Evolutionary conservation across 1,284 basidiomycete genomes (phyloP).

Genomic region (Ceratobasidium sp.): DNA sequence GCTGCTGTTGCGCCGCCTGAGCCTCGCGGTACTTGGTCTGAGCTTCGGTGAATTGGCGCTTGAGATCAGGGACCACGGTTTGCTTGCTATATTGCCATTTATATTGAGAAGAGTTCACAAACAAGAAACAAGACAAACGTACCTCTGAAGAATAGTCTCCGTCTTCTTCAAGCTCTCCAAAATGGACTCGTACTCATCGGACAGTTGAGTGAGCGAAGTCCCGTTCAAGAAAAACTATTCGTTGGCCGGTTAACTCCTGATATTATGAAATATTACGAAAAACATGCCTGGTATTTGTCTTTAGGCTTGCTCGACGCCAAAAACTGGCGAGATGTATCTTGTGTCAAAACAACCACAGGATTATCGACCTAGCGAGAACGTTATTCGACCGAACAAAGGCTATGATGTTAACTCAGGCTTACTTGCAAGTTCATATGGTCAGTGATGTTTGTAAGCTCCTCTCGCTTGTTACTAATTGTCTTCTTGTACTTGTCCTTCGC

Average conservation of each 20-base stretch:
- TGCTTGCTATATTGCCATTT: slow-evolving; percentile 54
- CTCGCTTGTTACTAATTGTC: slow-evolving; percentile 80
- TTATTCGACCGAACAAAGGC: background rate
- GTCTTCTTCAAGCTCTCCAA: slow-evolving; percentile 76
- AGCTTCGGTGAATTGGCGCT: slow-evolving; percentile 68
- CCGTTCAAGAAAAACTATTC: slow-evolving; percentile 91
- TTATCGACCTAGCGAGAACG: slow-evolving; percentile 77
- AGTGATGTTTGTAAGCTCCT: slow-evolving; percentile 86
- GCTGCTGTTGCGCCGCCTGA: slow-evolving; percentile 74
- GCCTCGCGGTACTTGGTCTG: slow-evolving; percentile 75
- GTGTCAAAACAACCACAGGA: slow-evolving; percentile 93
- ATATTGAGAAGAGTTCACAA: slow-evolving; percentile 8
- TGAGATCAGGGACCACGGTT: slow-evolving; percentile 78
- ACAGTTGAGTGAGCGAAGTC: slow-evolving; percentile 89
- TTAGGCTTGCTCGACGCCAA: slow-evolving; percentile 81
- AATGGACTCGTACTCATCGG: slow-evolving; percentile 85
- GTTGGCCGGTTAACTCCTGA: slow-evolving; percentile 24
- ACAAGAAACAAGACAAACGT: slow-evolving; percentile 55
- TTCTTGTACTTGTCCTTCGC: slow-evolving; percentile 78
- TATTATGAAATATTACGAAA: slow-evolving; percentile 1
- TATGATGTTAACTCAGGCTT: background rate
- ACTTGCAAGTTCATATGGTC: slow-evolving; percentile 93
- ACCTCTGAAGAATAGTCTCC: slow-evolving; percentile 66
- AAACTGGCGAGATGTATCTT: slow-evolving; percentile 85
- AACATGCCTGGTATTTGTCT: slow-evolving; percentile 89